phyloP scores from a whole-genome alignment of 2,329 filamentous ascomycete genomes.

The Fusarium pseudoanthophilum region DNA sequence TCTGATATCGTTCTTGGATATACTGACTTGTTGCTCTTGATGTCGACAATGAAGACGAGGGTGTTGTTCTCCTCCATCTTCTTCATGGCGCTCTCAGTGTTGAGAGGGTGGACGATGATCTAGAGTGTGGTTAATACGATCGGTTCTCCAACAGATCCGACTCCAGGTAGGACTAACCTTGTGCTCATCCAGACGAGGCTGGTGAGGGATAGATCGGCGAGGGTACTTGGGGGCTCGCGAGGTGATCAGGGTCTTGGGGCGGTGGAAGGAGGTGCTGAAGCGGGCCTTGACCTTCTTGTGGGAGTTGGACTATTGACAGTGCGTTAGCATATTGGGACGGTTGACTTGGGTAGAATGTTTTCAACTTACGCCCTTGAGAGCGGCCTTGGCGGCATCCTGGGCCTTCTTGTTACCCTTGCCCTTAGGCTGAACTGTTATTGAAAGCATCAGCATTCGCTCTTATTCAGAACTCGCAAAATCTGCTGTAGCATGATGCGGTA shows the following conservation, averaged over 20 bases:
- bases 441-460: slow-evolving; percentile 79
- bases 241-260: slow-evolving; percentile 94
- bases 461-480: slow-evolving; percentile 78
- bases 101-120: slow-evolving; percentile 90
- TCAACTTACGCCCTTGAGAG: slow-evolving; percentile 89
- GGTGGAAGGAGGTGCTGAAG: slow-evolving; percentile 94
- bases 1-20: neutral
- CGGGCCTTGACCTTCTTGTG: slow-evolving; percentile 95
- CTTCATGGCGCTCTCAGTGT: slow-evolving; percentile 99
- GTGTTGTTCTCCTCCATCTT: slow-evolving; percentile 99
- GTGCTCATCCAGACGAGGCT: slow-evolving; percentile 93
- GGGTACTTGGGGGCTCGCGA: slow-evolving; percentile 95
- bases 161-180: slow-evolving; percentile 71
- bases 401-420: slow-evolving; percentile 84
- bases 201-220: slow-evolving; percentile 91
- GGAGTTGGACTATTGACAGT: slow-evolving; percentile 51
- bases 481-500: slow-evolving; percentile 74
- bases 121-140: slow-evolving; percentile 58
- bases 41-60: slow-evolving; percentile 94
- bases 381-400: slow-evolving; percentile 90
- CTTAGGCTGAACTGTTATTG: slow-evolving; percentile 69
- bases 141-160: neutral
- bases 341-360: neutral
- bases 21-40: slow-evolving; percentile 84
- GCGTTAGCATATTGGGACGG: neutral